phyloP scores from a whole-genome alignment of 176 grass and related monocot genomes.

The Musa acuminata region DNA sequence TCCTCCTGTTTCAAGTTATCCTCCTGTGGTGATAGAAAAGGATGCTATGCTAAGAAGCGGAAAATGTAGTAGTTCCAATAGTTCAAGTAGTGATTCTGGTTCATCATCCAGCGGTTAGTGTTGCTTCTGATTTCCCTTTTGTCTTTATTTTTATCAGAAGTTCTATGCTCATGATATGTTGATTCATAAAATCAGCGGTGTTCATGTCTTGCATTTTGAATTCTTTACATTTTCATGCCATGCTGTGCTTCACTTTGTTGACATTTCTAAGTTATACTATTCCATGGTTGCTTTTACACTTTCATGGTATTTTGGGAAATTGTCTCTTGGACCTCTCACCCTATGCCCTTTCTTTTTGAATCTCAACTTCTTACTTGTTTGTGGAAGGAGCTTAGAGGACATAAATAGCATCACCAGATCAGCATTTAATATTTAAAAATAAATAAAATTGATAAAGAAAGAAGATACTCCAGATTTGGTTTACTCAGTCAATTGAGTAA shows the following conservation, averaged over 20 bases:
- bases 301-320: neutral
- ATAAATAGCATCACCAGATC: no score
- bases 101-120: slow-evolving; percentile 80
- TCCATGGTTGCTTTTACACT: neutral
- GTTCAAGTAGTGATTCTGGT: slow-evolving; percentile 67
- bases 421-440: no score
- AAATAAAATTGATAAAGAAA: no score
- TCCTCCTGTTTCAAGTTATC: slow-evolving; percentile 54
- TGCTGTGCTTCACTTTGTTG: neutral
- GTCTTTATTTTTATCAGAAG: slow-evolving; percentile 8
- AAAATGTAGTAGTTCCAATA: slow-evolving; percentile 81
- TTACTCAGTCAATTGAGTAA: no score
- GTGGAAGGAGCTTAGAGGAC: no score
- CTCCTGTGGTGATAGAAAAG: slow-evolving; percentile 75
- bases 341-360: no score
- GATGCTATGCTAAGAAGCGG: slow-evolving; percentile 55
- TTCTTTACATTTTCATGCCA: neutral
- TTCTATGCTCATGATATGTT: neutral
- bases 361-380: no score
- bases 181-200: neutral
- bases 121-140: slow-evolving; percentile 2
- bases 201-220: neutral
- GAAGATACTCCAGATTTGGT: no score
- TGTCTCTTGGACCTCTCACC: neutral
- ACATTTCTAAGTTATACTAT: neutral